phyloP scores from a whole-genome alignment of 2,329 filamentous ascomycete species.

The Alternaria arborescens region DNA sequence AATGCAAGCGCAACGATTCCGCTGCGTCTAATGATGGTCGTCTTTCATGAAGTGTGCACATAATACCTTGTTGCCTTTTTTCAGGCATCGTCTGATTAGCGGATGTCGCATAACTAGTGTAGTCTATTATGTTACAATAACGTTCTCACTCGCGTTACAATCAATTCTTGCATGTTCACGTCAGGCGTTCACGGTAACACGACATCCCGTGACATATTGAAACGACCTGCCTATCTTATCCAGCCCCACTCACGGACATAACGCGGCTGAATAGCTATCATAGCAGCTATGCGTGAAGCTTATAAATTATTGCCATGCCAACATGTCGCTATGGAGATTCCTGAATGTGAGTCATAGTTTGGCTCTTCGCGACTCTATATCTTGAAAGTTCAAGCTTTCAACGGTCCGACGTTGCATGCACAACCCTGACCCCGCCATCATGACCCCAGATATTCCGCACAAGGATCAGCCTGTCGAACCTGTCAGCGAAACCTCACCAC shows the following conservation, averaged over 20 bases:
- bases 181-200: not conserved
- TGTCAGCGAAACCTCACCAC: constrained; percentile 55
- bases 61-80: not conserved
- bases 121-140: not conserved
- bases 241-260: constrained; percentile 4
- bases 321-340: not conserved
- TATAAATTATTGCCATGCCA: not conserved
- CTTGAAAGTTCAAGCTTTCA: not conserved
- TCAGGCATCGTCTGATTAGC: not conserved
- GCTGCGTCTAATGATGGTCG: not conserved
- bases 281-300: not conserved
- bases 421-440: constrained; percentile 8
- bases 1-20: not conserved
- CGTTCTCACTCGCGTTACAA: not conserved
- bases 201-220: not conserved
- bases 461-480: not conserved
- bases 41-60: not conserved
- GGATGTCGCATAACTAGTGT: not conserved
- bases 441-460: constrained; percentile 6
- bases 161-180: not conserved
- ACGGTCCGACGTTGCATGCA: constrained; percentile 1
- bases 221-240: constrained; percentile 4
- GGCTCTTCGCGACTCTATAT: not conserved
- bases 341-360: not conserved
- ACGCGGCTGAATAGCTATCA: not conserved